Conservation (phyloP, 2,329 filamentous ascomycete species). For the Pseudopyrenochaeta lycopersici region DNA sequence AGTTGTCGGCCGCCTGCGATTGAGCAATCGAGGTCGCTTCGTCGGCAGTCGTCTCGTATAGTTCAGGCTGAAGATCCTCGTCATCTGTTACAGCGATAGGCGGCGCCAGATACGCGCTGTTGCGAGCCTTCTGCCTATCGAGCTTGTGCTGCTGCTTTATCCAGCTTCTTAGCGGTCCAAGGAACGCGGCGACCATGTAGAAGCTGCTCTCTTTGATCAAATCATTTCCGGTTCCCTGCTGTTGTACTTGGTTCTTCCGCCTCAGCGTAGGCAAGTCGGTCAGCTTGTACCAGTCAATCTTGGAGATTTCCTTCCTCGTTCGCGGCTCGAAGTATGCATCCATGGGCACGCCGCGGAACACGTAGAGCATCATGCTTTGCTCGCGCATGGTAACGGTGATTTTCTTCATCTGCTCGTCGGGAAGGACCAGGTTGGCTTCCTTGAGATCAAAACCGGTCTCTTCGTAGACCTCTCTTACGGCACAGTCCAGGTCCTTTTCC, state of each 20-base stretch:
- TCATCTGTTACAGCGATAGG: slow-evolving; percentile 39
- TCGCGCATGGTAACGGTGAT: slow-evolving; percentile 91
- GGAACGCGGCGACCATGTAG: slow-evolving; percentile 97
- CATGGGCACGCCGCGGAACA: slow-evolving; percentile 88
- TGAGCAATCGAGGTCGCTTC: slow-evolving; percentile 18
- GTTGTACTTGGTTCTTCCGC: slow-evolving; percentile 70
- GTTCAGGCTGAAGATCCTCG: slow-evolving; percentile 38
- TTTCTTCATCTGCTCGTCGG: slow-evolving; percentile 74
- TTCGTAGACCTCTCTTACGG: slow-evolving; percentile 92
- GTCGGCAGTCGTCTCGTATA: slow-evolving; percentile 40
- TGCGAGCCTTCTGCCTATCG: slow-evolving; percentile 61
- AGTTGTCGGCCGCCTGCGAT: slow-evolving; percentile 26
- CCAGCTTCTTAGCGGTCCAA: slow-evolving; percentile 87
- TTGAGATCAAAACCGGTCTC: slow-evolving; percentile 91
- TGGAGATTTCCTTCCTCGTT: slow-evolving; percentile 96
- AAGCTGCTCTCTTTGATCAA: slow-evolving; percentile 81
- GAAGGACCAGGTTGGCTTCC: slow-evolving; percentile 77
- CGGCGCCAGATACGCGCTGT: slow-evolving; percentile 25
- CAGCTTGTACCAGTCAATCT: slow-evolving; percentile 93
- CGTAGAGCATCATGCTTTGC: slow-evolving; percentile 91
- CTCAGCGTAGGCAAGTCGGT: slow-evolving; percentile 85
- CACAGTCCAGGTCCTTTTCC: slow-evolving; percentile 92
- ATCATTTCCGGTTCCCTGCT: slow-evolving; percentile 63
- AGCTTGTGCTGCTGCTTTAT: slow-evolving; percentile 82
- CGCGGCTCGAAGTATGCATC: slow-evolving; percentile 88